These are phyloP conservation scores for Nepenthes mirabilis DNA, from an alignment of 148 eudicot genomes.

Conservation along the genomic window DNA sequence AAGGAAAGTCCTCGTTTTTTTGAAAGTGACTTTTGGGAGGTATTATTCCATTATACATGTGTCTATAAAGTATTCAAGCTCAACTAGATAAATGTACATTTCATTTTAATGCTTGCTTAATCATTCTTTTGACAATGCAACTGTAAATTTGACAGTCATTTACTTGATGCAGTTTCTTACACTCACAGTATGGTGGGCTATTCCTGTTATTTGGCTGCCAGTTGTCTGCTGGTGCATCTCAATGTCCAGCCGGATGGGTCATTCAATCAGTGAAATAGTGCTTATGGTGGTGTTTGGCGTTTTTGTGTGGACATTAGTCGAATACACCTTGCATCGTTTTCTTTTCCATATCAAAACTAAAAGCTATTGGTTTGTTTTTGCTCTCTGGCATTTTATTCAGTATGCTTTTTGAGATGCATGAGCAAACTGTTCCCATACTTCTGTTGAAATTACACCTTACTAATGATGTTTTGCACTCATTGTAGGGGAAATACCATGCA, in stretches of 20 bases:
- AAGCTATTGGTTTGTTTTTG: slow-evolving; percentile 60
- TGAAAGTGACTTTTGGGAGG: slow-evolving; percentile 84
- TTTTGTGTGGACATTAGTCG: slow-evolving; percentile 72
- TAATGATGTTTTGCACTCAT: not conserved
- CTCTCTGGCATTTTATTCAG: not conserved
- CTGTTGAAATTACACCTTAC: not conserved
- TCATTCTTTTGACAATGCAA: not conserved
- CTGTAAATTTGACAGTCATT: not conserved
- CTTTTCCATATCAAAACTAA: slow-evolving; percentile 88
- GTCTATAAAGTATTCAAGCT: too few species aligned
- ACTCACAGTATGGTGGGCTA: slow-evolving; percentile 67
- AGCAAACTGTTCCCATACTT: not conserved
- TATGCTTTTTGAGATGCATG: not conserved
- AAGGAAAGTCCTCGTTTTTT: slow-evolving; percentile 96
- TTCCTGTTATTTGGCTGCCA: slow-evolving; percentile 89
- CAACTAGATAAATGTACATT: not conserved
- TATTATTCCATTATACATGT: slow-evolving; percentile 8
- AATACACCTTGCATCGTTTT: slow-evolving; percentile 80
- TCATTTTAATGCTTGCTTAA: not conserved
- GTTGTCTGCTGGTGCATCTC: slow-evolving; percentile 57
- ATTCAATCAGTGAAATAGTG: slow-evolving; percentile 30
- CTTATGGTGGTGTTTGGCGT: slow-evolving; percentile 47
- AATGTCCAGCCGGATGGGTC: slow-evolving; percentile 43
- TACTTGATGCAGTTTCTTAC: slow-evolving; percentile 55
- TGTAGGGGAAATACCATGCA: slow-evolving; percentile 62